These are phyloP conservation scores for Cylindrotheca fusiformis DNA, from an alignment of 108 stramenopile species.

Conservation along the genomic window DNA sequence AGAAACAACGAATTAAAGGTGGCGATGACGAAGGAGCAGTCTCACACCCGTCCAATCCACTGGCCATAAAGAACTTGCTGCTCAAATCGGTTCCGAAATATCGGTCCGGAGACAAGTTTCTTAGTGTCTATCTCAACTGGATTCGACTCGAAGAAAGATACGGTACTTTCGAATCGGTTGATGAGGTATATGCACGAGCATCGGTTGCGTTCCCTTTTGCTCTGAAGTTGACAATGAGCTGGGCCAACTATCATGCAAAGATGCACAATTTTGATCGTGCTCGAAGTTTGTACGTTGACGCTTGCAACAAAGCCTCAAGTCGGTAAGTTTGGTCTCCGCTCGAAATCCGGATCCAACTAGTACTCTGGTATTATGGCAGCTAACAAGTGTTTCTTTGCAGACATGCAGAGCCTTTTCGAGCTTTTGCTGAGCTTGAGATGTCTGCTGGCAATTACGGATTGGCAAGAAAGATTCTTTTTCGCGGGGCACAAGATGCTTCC, in stretches of 20 bases:
- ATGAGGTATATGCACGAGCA: conserved; percentile 62
- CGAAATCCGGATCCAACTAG: neutral
- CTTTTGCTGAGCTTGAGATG: conserved; percentile 73
- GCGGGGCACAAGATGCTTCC: conserved; percentile 45
- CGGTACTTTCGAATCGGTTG: conserved; percentile 49
- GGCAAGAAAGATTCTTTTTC: conserved; percentile 55
- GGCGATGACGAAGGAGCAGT: too few relatives aligned
- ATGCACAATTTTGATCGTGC: conserved; percentile 36
- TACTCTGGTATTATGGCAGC: too few relatives aligned
- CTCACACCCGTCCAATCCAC: conserved; percentile 7
- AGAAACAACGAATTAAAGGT: neutral
- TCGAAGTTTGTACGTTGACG: conserved; percentile 40
- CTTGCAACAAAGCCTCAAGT: conserved; percentile 40
- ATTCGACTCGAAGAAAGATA: conserved; percentile 69
- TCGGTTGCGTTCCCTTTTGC: conserved; percentile 48
- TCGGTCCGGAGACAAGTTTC: conserved; percentile 74
- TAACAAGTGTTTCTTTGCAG: too few relatives aligned
- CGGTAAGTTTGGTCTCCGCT: conserved; percentile 7
- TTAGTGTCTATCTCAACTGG: conserved; percentile 74
- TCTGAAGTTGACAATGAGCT: conserved; percentile 41
- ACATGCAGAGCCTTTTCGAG: conserved; percentile 53
- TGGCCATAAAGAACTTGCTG: conserved; percentile 3
- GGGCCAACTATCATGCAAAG: conserved; percentile 59
- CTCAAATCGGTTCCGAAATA: conserved; percentile 31
- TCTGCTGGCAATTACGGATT: conserved; percentile 36